These are phyloP conservation scores for Cercospora sesami DNA, from an alignment of 2,329 filamentous ascomycete species.

Conservation along the genomic window DNA sequence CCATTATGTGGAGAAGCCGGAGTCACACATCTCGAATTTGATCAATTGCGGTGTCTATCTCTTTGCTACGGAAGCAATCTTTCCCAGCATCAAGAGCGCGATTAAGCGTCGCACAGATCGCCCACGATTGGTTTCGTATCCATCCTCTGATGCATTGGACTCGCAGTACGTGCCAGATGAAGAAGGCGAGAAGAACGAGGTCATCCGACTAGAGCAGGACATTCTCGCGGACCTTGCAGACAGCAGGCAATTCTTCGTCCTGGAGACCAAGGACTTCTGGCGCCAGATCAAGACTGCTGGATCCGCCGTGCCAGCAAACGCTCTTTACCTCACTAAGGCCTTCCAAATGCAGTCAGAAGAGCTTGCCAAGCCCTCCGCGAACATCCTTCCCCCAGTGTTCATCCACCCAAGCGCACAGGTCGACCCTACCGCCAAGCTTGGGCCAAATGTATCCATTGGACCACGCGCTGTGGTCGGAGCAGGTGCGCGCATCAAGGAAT, in stretches of 20 bases:
- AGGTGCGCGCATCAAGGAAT: conserved; percentile 90
- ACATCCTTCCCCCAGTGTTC: conserved; percentile 89
- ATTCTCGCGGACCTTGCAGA: conserved; percentile 94
- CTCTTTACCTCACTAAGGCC: conserved; percentile 92
- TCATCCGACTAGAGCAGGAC: conserved; percentile 94
- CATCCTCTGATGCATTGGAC: conserved; percentile 90
- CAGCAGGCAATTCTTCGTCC: conserved; percentile 96
- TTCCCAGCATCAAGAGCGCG: conserved; percentile 88
- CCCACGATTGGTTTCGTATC: conserved; percentile 89
- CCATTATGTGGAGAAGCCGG: conserved; percentile 98
- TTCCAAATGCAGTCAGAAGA: conserved; percentile 79
- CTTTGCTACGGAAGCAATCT: conserved; percentile 92
- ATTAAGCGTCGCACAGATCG: conserved; percentile 95
- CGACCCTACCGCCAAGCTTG: conserved; percentile 92
- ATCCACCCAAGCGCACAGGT: conserved; percentile 90
- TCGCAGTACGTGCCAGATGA: conserved; percentile 65
- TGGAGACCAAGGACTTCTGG: conserved; percentile 99
- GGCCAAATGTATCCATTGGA: conserved; percentile 93
- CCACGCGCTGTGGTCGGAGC: conserved; percentile 82
- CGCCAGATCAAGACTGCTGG: conserved; percentile 99
- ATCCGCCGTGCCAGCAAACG: conserved; percentile 93
- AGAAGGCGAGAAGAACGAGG: conserved; percentile 73
- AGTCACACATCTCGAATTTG: conserved; percentile 94
- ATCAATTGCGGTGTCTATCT: conserved; percentile 99
- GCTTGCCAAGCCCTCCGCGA: conserved; percentile 77